Percentiles rank a stretch among this genome's conserved stretches.
Evolutionary conservation across 768 basidiomycete species (phyloP).

Genomic region (Hirschioporus abietinus): DNA sequence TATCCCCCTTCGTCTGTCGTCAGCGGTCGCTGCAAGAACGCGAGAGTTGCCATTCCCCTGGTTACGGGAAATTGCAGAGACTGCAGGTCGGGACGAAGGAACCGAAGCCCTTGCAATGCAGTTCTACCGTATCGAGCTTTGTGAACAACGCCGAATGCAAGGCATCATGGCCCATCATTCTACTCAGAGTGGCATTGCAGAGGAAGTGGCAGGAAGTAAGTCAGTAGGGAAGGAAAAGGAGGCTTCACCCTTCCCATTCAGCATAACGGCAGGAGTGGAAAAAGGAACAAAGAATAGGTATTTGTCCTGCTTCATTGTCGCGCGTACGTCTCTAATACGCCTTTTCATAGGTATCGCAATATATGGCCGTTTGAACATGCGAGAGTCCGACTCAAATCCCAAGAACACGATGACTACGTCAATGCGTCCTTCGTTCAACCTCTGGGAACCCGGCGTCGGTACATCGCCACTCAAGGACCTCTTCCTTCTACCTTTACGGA

Average conservation of each 20-base stretch:
- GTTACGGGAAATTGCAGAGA: slow-evolving; percentile 66
- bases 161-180: slow-evolving; percentile 91
- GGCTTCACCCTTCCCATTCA: slow-evolving; percentile 61
- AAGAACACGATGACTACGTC: slow-evolving; percentile 79
- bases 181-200: slow-evolving; percentile 41
- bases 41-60: slow-evolving; percentile 75
- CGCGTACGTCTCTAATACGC: not conserved
- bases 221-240: slow-evolving; percentile 14
- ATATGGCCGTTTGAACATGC: slow-evolving; percentile 98
- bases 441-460: slow-evolving; percentile 70
- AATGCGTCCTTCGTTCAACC: slow-evolving; percentile 95
- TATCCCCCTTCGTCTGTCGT: slow-evolving; percentile 63
- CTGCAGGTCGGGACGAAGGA: slow-evolving; percentile 55
- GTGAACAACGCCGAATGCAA: slow-evolving; percentile 84
- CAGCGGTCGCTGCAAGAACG: slow-evolving; percentile 35
- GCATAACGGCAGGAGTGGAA: slow-evolving; percentile 93
- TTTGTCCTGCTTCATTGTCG: slow-evolving; percentile 16
- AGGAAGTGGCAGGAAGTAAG: slow-evolving; percentile 6
- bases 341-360: slow-evolving; percentile 68
- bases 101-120: slow-evolving; percentile 84
- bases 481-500: slow-evolving; percentile 83
- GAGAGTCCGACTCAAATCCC: slow-evolving; percentile 61
- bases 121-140: slow-evolving; percentile 88
- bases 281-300: slow-evolving; percentile 92
- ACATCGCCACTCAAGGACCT: slow-evolving; percentile 96